phyloP scores from a whole-genome alignment of 164 flowering plant genomes.

The Chimonanthus praecox region DNA sequence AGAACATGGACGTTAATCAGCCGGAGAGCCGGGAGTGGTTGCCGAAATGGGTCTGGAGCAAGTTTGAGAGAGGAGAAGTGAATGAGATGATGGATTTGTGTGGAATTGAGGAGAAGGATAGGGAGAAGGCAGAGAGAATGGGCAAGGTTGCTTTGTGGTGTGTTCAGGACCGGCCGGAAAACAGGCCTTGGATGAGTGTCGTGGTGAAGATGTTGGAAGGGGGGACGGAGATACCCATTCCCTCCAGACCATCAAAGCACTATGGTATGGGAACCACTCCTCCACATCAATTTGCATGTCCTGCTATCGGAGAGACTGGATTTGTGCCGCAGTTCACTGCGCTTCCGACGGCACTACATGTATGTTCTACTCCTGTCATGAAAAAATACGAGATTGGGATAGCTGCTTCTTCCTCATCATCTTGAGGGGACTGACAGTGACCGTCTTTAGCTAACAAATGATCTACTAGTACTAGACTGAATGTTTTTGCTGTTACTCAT shows the following conservation, averaged over 20 bases:
- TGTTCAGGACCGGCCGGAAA: constrained; percentile 11
- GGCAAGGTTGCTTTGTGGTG: constrained; percentile 17
- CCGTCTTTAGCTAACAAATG: too few relatives aligned
- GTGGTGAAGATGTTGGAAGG: constrained; percentile 26
- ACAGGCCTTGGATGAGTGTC: constrained; percentile 18
- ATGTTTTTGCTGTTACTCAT: background rate
- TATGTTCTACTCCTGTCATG: constrained; percentile 3
- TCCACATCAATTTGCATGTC: background rate
- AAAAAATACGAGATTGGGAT: constrained; percentile 1
- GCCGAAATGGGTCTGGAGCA: constrained; percentile 18
- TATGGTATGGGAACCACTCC: background rate
- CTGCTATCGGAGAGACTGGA: background rate
- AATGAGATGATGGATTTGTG: constrained; percentile 2
- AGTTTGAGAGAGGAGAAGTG: constrained; percentile 5
- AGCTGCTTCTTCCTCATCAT: constrained; percentile 2
- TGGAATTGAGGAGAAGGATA: constrained; percentile 11
- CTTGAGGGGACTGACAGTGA: too few relatives aligned
- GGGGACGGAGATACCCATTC: constrained; percentile 13
- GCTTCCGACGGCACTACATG: background rate
- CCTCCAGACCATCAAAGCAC: constrained; percentile 11
- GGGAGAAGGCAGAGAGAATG: constrained; percentile 12
- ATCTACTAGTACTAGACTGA: background rate
- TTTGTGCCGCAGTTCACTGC: background rate
- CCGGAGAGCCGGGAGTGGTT: constrained; percentile 23
- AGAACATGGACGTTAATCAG: constrained; percentile 10